phyloP scores from a whole-genome alignment of 495 filamentous ascomycete species.

The Stereocaulon alpinum region DNA sequence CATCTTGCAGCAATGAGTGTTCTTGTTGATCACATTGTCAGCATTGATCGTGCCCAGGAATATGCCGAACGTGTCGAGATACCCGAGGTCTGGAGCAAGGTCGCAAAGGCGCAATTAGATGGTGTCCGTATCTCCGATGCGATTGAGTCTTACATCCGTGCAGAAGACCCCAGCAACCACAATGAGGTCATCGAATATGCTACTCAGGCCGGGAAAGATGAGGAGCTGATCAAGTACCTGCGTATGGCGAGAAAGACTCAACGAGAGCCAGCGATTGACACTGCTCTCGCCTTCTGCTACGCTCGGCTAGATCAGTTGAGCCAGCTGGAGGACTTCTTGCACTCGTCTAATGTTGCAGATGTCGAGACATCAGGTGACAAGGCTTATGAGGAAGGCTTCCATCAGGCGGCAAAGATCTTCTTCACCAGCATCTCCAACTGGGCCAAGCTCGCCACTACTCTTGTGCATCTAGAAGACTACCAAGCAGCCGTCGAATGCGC shows the following conservation, averaged over 20 bases:
- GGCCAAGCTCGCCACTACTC: slow-evolving; percentile 95
- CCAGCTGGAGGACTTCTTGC: slow-evolving; percentile 95
- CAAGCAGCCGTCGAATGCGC: slow-evolving; percentile 97
- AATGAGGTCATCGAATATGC: slow-evolving; percentile 92
- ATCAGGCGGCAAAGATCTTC: slow-evolving; percentile 98
- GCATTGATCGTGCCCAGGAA: slow-evolving; percentile 94
- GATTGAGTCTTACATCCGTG: slow-evolving; percentile 95
- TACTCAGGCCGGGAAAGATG: slow-evolving; percentile 93
- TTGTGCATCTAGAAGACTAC: slow-evolving; percentile 94
- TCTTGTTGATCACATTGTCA: slow-evolving; percentile 92
- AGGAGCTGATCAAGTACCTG: slow-evolving; percentile 94
- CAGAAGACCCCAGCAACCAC: slow-evolving; percentile 86
- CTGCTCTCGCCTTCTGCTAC: slow-evolving; percentile 83
- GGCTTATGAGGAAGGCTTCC: slow-evolving; percentile 87
- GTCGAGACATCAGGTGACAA: slow-evolving; percentile 95
- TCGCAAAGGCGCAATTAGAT: slow-evolving; percentile 96
- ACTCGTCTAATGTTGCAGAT: slow-evolving; percentile 87
- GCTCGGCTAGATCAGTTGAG: slow-evolving; percentile 83
- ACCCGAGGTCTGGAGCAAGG: slow-evolving; percentile 97
- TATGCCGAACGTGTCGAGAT: slow-evolving; percentile 94
- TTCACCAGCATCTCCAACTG: slow-evolving; percentile 98
- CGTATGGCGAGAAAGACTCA: slow-evolving; percentile 95
- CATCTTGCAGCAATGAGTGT: slow-evolving; percentile 80
- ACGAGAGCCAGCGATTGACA: slow-evolving; percentile 90
- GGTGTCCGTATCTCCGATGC: slow-evolving; percentile 87